phyloP scores from a whole-genome alignment of 164 flowering plant genomes.

The Kingdonia uniflora region DNA sequence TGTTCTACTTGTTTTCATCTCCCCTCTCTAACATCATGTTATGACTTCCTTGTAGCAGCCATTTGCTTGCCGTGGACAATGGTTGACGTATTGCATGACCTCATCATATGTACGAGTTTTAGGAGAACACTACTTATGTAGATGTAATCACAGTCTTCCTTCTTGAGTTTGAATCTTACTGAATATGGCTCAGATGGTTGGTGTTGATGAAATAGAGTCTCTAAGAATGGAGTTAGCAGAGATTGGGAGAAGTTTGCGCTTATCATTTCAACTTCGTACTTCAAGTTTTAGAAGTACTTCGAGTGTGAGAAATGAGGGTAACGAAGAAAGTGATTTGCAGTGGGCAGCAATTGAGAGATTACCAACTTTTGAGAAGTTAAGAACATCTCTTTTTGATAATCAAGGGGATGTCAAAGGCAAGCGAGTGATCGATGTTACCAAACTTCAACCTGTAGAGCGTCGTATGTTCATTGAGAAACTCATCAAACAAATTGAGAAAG shows the following conservation, averaged over 20 bases:
- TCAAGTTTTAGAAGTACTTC: slow-evolving; percentile 36
- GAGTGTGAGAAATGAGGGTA: slow-evolving; percentile 10
- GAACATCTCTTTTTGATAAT: slow-evolving; percentile 35
- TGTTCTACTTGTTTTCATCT: too few relatives aligned
- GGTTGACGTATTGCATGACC: slow-evolving; percentile 3
- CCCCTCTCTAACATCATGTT: too few relatives aligned
- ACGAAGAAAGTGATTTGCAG: slow-evolving; percentile 26
- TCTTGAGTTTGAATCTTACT: slow-evolving; percentile 7
- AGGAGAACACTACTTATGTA: background rate
- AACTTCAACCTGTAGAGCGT: slow-evolving; percentile 45
- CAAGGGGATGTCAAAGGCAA: slow-evolving; percentile 14
- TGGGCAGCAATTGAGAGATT: slow-evolving; percentile 73
- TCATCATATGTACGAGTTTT: slow-evolving; percentile 1
- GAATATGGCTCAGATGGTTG: slow-evolving; percentile 49
- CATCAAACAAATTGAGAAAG: slow-evolving; percentile 58
- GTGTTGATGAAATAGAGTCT: slow-evolving; percentile 43
- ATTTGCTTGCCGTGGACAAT: background rate
- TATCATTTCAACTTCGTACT: slow-evolving; percentile 29
- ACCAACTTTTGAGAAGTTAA: slow-evolving; percentile 39
- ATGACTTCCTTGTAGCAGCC: too few relatives aligned
- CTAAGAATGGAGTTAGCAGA: slow-evolving; percentile 41
- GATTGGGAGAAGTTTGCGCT: slow-evolving; percentile 50
- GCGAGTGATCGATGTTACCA: slow-evolving; percentile 28
- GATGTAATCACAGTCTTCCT: background rate
- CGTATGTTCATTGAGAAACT: slow-evolving; percentile 44